A percentile compares a stretch with the other conserved stretches of the same genome.
These are phyloP conservation scores for Asterophora lycoperdoides DNA, from an alignment of 768 basidiomycete genomes.

Conservation along the genomic window DNA sequence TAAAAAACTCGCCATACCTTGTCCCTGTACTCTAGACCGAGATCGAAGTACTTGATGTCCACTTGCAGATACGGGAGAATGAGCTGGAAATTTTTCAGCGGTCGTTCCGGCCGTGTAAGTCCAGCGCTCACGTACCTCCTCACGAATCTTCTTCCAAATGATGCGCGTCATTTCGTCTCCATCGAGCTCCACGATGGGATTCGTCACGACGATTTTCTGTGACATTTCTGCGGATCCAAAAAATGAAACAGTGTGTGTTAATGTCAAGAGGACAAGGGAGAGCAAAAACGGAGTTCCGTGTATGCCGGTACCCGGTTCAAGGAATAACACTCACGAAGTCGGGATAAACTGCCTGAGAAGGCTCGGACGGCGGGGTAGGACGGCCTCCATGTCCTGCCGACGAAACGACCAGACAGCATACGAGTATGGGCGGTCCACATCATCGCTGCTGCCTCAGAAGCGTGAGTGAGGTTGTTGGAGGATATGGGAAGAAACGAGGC, in stretches of 20 bases:
- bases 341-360: slow-evolving; percentile 17
- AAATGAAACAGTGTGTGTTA: not conserved
- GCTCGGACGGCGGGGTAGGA: slow-evolving; percentile 13
- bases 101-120: not conserved
- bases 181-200: slow-evolving; percentile 92
- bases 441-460: slow-evolving; percentile 4
- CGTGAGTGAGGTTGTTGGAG: not conserved
- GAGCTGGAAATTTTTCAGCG: slow-evolving; percentile 48
- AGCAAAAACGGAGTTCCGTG: not conserved
- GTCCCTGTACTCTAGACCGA: slow-evolving; percentile 93
- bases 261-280: slow-evolving; percentile 1
- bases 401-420: slow-evolving; percentile 14
- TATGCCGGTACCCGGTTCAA: slow-evolving; percentile 6
- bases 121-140: slow-evolving; percentile 64
- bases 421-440: slow-evolving; percentile 17
- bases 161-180: slow-evolving; percentile 99
- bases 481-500: not conserved
- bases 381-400: slow-evolving; percentile 5
- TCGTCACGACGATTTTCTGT: slow-evolving; percentile 77
- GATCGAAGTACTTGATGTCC: slow-evolving; percentile 97
- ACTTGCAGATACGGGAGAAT: slow-evolving; percentile 93
- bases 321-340: slow-evolving; percentile 16
- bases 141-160: slow-evolving; percentile 97
- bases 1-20: slow-evolving; percentile 41
- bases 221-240: slow-evolving; percentile 18